Evolutionary conservation across 2,329 filamentous ascomycete species (phyloP).

Genomic region (Colletotrichum liaoningense): DNA sequence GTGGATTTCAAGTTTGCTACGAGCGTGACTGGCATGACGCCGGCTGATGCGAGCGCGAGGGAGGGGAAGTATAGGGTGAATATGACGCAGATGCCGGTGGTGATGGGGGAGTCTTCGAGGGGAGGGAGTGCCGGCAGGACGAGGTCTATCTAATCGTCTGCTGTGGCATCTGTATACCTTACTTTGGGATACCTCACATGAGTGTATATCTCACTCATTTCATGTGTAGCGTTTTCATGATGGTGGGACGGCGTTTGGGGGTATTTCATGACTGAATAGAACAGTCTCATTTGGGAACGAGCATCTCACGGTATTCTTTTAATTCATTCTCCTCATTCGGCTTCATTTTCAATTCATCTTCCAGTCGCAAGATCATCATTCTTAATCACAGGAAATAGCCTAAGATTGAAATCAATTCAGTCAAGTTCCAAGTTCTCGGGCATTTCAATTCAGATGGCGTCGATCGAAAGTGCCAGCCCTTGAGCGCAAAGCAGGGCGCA

Average conservation of each 20-base stretch:
- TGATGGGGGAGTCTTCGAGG: not conserved
- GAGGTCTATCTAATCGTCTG: not conserved
- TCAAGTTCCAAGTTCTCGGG: not conserved
- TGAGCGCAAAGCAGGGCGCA: not conserved
- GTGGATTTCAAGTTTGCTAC: slow-evolving; percentile 35
- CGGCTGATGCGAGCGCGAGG: slow-evolving; percentile 14
- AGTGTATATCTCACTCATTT: not conserved
- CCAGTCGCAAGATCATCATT: no score
- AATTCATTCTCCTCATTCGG: not conserved
- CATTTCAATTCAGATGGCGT: not conserved
- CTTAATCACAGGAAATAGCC: no score
- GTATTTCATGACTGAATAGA: not conserved
- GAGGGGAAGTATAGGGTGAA: slow-evolving; percentile 30
- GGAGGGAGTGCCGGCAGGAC: not conserved
- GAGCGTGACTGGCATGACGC: slow-evolving; percentile 30
- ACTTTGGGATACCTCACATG: not conserved
- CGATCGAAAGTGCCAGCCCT: not conserved
- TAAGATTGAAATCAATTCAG: no score
- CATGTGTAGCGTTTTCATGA: not conserved
- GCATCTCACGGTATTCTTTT: not conserved
- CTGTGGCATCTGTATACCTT: not conserved
- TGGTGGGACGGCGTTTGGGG: not conserved
- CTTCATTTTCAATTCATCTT: no score
- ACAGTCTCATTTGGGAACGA: not conserved
- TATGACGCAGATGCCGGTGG: not conserved